Percentiles rank a stretch among this genome's conserved stretches.
These are phyloP conservation scores for Acanthamoeba castellanii DNA, from an alignment of 208 protist species.

Conservation along the genomic window DNA sequence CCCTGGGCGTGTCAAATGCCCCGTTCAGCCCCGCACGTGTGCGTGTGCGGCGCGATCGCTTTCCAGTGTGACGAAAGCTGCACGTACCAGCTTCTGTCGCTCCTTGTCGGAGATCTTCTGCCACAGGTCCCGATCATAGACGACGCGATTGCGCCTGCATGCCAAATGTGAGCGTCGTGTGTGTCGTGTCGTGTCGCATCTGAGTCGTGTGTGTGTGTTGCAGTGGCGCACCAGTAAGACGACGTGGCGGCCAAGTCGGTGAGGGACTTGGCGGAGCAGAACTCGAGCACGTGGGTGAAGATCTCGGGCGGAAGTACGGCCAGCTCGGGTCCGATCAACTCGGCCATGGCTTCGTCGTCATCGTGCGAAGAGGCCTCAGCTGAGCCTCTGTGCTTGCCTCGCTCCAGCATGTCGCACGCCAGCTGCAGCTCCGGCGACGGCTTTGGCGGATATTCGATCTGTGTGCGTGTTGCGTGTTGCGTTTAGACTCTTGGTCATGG, in stretches of 20 bases:
- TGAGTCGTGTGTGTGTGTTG: too few species aligned
- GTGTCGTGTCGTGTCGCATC: too few species aligned
- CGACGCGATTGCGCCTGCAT: neutral
- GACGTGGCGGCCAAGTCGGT: neutral
- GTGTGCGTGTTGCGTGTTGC: too few species aligned
- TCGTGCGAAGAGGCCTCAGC: neutral
- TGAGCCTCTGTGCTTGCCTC: neutral
- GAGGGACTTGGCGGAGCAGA: neutral
- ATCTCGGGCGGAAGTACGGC: neutral
- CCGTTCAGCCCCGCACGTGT: neutral
- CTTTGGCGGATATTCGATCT: neutral
- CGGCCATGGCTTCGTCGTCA: neutral
- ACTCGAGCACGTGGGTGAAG: neutral
- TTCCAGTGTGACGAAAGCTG: neutral
- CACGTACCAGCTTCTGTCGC: neutral
- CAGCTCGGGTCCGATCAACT: neutral
- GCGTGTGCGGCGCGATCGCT: too few species aligned
- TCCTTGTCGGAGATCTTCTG: neutral
- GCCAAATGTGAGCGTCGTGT: too few species aligned
- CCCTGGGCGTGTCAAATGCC: neutral
- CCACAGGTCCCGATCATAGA: neutral
- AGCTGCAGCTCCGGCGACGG: neutral
- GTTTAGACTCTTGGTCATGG: neutral
- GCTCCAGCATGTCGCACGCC: neutral
- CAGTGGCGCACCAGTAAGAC: neutral